Conservation (phyloP, 2,329 filamentous ascomycete species). For the Hymenoscyphus occultus region DNA sequence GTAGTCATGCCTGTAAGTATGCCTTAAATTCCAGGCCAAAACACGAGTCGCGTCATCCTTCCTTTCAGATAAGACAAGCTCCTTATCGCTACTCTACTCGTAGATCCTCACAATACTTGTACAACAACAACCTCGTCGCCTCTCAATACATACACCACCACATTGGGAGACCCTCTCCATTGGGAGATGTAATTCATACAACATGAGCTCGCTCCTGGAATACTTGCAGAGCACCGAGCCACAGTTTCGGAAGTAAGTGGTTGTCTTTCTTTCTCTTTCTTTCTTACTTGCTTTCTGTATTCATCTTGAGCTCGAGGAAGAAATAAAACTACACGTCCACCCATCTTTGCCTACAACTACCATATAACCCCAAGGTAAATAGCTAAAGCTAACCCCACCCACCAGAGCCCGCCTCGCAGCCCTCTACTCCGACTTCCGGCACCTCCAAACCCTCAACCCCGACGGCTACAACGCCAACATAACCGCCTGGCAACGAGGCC, state of each 20-base stretch:
- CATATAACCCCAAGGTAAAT: neutral
- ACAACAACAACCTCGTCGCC: neutral
- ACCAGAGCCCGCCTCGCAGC: conserved; percentile 72
- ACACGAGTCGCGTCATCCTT: neutral
- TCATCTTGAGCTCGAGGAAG: neutral
- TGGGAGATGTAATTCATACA: conserved; percentile 25
- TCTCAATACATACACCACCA: neutral
- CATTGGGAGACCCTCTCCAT: conserved; percentile 5
- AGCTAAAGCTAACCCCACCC: neutral
- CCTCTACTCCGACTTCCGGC: conserved; percentile 82
- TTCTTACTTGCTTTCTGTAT: neutral
- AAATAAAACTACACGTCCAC: no score
- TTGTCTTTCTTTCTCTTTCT: neutral
- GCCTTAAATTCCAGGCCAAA: neutral
- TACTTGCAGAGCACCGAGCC: conserved; percentile 61
- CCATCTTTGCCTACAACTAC: no score
- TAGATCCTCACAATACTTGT: no score
- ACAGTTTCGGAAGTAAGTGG: conserved; percentile 55
- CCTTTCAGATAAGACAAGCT: neutral
- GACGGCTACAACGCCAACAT: conserved; percentile 83
- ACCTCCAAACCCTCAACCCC: conserved; percentile 73
- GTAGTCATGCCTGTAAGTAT: no score
- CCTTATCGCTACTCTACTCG: conserved; percentile 8
- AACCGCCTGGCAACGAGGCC: conserved; percentile 71
- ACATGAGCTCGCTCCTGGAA: conserved; percentile 65